These are phyloP conservation scores for Plasmodium malariae DNA, from an alignment of 169 alveolate genomes.

Conservation along the genomic window DNA sequence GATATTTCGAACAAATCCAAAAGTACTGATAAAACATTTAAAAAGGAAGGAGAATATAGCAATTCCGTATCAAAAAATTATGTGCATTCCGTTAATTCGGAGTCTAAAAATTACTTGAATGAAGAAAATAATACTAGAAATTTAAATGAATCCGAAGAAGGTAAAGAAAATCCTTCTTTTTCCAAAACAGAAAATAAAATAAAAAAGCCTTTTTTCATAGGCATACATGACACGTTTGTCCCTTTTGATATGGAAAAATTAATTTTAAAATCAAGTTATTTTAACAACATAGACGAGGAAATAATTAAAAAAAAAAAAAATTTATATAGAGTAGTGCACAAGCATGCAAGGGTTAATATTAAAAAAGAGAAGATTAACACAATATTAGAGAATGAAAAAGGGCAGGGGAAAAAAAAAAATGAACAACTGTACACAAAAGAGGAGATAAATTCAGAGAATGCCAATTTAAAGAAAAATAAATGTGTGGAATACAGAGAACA, in stretches of 20 bases:
- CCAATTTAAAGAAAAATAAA: slow-evolving; percentile 1
- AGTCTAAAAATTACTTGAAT: slow-evolving; percentile 6
- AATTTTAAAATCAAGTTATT: slow-evolving; percentile 14
- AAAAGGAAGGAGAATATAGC: slow-evolving; percentile 29
- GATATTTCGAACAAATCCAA: slow-evolving; percentile 25
- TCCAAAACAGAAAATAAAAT: slow-evolving; percentile 34
- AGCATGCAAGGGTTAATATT: slow-evolving; percentile 10
- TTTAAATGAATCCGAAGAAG: slow-evolving; percentile 10
- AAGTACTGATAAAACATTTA: slow-evolving; percentile 52
- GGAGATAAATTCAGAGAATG: background rate
- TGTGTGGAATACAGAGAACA: background rate
- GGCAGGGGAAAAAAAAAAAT: background rate
- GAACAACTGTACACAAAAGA: background rate
- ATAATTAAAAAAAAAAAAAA: slow-evolving; percentile 15
- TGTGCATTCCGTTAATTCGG: slow-evolving; percentile 1
- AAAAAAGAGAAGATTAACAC: background rate
- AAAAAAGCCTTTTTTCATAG: slow-evolving; percentile 56
- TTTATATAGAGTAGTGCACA: slow-evolving; percentile 1
- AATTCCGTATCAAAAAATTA: slow-evolving; percentile 14
- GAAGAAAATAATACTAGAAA: slow-evolving; percentile 30
- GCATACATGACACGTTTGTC: slow-evolving; percentile 57
- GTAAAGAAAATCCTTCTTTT: background rate
- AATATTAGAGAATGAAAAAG: background rate
- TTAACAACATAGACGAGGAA: slow-evolving; percentile 13
- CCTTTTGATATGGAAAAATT: slow-evolving; percentile 63